Evolutionary conservation across 441 rosid species (phyloP).

Genomic region (Jatropha multifida): DNA sequence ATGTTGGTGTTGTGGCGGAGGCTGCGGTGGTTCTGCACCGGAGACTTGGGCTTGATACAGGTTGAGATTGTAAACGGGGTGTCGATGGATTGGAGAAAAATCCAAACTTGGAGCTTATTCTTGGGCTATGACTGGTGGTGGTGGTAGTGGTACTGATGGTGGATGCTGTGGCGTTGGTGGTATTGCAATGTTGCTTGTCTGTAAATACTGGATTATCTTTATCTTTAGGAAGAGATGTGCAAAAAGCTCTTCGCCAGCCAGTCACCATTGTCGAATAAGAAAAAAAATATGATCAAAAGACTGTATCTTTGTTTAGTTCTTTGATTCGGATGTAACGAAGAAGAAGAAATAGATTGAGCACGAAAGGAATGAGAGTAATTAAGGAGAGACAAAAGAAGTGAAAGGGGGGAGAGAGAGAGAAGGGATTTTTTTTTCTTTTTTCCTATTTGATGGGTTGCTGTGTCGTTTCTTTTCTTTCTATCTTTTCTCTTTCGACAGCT

Average conservation of each 20-base stretch:
- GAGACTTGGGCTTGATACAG: not conserved
- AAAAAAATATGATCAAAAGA: too few species aligned
- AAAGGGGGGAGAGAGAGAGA: not conserved
- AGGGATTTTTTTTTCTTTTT: not conserved
- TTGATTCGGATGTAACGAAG: not conserved
- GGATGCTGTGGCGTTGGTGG: not conserved
- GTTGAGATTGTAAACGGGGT: not conserved
- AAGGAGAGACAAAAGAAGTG: not conserved
- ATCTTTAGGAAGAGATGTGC: slow-evolving; percentile 68
- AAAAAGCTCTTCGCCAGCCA: slow-evolving; percentile 78
- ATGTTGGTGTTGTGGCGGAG: slow-evolving; percentile 10
- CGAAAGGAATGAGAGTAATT: not conserved
- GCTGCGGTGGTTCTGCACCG: not conserved
- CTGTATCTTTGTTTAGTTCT: not conserved
- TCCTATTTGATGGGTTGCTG: not conserved
- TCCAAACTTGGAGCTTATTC: slow-evolving; percentile 58
- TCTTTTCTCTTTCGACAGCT: slow-evolving; percentile 15
- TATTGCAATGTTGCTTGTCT: slow-evolving; percentile 27
- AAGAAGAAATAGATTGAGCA: slow-evolving; percentile 18
- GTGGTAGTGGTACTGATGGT: slow-evolving; percentile 6
- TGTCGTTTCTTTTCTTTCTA: not conserved
- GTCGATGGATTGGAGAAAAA: slow-evolving; percentile 45
- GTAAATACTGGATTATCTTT: slow-evolving; percentile 29
- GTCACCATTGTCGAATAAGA: slow-evolving; percentile 52
- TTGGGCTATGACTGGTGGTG: slow-evolving; percentile 39